Percentiles rank a stretch among this genome's conserved stretches.
These are phyloP conservation scores for Hymenoscyphus scutula DNA, from an alignment of 2,329 filamentous ascomycete species.

Conservation along the genomic window DNA sequence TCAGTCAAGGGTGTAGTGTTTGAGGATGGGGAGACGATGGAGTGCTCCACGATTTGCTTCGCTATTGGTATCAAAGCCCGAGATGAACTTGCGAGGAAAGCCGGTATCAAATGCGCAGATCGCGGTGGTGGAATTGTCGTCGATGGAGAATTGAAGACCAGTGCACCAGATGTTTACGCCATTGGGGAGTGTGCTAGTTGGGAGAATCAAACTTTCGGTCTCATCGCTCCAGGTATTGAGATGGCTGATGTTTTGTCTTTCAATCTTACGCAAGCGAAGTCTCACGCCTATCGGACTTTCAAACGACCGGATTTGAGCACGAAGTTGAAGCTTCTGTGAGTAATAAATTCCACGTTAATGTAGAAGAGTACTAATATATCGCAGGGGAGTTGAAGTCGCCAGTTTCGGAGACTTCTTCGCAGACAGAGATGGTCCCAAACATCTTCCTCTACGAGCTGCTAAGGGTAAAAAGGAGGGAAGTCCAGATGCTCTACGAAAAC, in stretches of 20 bases:
- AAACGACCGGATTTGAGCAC: slow-evolving; percentile 85
- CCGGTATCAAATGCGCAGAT: slow-evolving; percentile 70
- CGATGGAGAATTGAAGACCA: slow-evolving; percentile 63
- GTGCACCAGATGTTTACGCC: slow-evolving; percentile 71
- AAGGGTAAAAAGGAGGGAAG: slow-evolving; percentile 43
- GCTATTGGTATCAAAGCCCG: slow-evolving; percentile 82
- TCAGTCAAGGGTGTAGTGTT: slow-evolving; percentile 72
- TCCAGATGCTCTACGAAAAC: slow-evolving; percentile 43
- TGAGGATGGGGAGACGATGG: slow-evolving; percentile 74
- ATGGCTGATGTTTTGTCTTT: slow-evolving; percentile 92
- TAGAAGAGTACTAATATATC: neutral
- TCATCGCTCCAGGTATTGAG: slow-evolving; percentile 86
- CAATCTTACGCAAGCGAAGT: slow-evolving; percentile 81
- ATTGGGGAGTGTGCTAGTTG: slow-evolving; percentile 91
- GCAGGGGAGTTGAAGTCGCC: slow-evolving; percentile 75
- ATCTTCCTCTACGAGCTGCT: slow-evolving; percentile 60
- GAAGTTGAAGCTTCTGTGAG: slow-evolving; percentile 73
- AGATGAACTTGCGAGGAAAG: slow-evolving; percentile 69
- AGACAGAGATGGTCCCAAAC: slow-evolving; percentile 76
- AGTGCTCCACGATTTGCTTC: slow-evolving; percentile 82
- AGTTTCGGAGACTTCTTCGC: slow-evolving; percentile 95
- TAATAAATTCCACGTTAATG: neutral
- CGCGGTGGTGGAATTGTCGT: slow-evolving; percentile 71
- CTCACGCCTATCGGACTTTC: slow-evolving; percentile 67
- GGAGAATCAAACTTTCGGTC: slow-evolving; percentile 80